Base-by-base conservation (phyloP, 2,329 filamentous ascomycete species). In the Trichoderma koningii region DNA sequence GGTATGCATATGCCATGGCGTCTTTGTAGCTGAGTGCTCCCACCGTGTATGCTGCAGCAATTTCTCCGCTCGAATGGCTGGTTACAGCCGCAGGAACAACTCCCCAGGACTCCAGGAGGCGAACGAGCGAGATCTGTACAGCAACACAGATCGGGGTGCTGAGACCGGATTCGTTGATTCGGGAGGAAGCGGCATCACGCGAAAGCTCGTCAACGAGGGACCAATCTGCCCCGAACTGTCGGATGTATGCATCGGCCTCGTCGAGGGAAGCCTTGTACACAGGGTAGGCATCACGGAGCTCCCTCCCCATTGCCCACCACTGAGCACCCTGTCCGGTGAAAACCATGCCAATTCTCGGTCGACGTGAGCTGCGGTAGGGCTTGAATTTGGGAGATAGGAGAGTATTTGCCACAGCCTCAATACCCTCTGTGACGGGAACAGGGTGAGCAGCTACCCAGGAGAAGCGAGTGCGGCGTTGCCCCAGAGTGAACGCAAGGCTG, bases 51-150 rank as follows among this genome's bases (percentile, higher is more conserved):
- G 64, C 64, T 19, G 64, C 64, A 5, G 59, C 30, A 15, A 66
- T 66, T 19, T 66, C 64, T 3, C 64, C 64, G 19, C 44, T 52
- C 1, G 64, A 66, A 12, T 66, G 64, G 3, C 64, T 52, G 3
- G 55, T 63, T 14, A 56, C 52, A 3, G 64, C 64, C 7, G 30
- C 23, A 3, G 55, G 55, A 12, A 21, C n/a, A 15, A 66, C 51
- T 0, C 60, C 52, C 51, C 52, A 56, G 5, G 64, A 50, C 9
- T 50, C 17, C 9, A 66, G 45, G 3, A 66, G 57, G 7, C 26
- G 21, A n/a, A 66, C 64, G 34, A 63, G 28, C 7, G 41, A 42
- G 7, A 63, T 26, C 21, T 66, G 64, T 1, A 66, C 12, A 3
- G 44, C 44, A 14, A 59, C 55, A 9, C 45, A 44, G 1, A 59